Conservation (phyloP, 805 yeast species). For the Candida sanyiensis region DNA sequence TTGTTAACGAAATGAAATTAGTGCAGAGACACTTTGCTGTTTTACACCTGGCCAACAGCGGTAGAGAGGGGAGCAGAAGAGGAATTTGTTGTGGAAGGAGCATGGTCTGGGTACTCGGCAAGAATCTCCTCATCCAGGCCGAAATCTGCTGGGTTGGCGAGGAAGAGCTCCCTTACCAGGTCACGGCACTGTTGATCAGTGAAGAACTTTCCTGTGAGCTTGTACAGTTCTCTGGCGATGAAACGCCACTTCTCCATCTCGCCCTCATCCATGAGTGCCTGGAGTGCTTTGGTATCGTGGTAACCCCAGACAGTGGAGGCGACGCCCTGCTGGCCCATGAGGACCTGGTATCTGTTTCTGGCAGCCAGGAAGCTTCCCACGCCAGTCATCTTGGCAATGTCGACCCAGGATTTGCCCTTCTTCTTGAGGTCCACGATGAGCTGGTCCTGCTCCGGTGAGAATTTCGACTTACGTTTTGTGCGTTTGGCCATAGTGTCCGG, state of each 20-base stretch:
- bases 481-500: constrained; percentile 42
- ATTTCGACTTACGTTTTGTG: constrained; percentile 60
- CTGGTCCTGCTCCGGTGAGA: constrained; percentile 61
- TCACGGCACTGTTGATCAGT: constrained; percentile 51
- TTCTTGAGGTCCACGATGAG: constrained; percentile 55
- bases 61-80: not conserved
- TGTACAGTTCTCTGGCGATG: constrained; percentile 55
- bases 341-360: constrained; percentile 70
- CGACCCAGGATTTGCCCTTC: constrained; percentile 66
- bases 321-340: constrained; percentile 80
- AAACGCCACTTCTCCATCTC: constrained; percentile 66
- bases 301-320: constrained; percentile 58
- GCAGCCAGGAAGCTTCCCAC: constrained; percentile 70
- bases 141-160: constrained; percentile 49
- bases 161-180: constrained; percentile 46
- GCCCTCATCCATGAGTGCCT: constrained; percentile 55
- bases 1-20: too few species aligned
- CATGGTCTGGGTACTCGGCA: constrained; percentile 23
- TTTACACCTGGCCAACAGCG: not conserved
- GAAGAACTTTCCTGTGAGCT: constrained; percentile 42
- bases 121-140: constrained; percentile 47
- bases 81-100: not conserved
- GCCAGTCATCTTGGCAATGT: constrained; percentile 58
- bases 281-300: constrained; percentile 48
- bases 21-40: too few species aligned